phyloP scores from a whole-genome alignment of 495 filamentous ascomycete species.

The Gamarada debralockiae region DNA sequence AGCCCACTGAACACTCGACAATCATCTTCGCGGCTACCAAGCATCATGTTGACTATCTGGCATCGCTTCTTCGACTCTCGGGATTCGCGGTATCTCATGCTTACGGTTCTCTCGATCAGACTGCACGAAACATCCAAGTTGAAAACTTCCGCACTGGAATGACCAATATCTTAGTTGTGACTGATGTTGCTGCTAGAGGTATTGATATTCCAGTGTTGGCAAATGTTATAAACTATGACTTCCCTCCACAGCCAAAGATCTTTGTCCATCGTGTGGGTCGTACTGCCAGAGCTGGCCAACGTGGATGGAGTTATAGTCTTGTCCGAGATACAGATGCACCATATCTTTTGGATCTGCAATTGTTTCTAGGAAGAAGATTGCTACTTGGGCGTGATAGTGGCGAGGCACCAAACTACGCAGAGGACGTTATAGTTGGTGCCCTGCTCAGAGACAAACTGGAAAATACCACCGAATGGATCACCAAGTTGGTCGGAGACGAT shows the following conservation, averaged over 20 bases:
- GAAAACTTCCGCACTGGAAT: constrained; percentile 78
- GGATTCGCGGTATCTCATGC: constrained; percentile 89
- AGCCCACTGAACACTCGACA: constrained; percentile 76
- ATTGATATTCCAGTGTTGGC: constrained; percentile 96
- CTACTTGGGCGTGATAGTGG: constrained; percentile 58
- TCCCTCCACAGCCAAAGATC: constrained; percentile 93
- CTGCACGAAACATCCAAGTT: constrained; percentile 85
- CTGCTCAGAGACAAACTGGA: constrained; percentile 67
- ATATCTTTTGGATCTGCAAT: constrained; percentile 90
- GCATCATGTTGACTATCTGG: constrained; percentile 95
- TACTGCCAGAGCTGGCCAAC: constrained; percentile 86
- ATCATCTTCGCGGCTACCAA: constrained; percentile 94
- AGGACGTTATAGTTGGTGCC: constrained; percentile 76
- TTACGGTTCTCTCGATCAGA: constrained; percentile 92
- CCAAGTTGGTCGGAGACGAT: constrained; percentile 69
- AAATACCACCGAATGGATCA: constrained; percentile 71
- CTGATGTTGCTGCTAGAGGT: constrained; percentile 93
- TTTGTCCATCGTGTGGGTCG: constrained; percentile 95
- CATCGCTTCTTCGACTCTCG: constrained; percentile 62
- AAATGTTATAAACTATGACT: constrained; percentile 99
- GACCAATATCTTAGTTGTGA: constrained; percentile 92
- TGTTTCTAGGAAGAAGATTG: constrained; percentile 82
- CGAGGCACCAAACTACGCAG: constrained; percentile 61
- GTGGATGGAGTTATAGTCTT: constrained; percentile 93
- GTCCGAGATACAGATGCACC: constrained; percentile 80